Evolutionary conservation across 2,329 filamentous ascomycete genomes (phyloP).

Genomic region (Daldinia sp.): DNA sequence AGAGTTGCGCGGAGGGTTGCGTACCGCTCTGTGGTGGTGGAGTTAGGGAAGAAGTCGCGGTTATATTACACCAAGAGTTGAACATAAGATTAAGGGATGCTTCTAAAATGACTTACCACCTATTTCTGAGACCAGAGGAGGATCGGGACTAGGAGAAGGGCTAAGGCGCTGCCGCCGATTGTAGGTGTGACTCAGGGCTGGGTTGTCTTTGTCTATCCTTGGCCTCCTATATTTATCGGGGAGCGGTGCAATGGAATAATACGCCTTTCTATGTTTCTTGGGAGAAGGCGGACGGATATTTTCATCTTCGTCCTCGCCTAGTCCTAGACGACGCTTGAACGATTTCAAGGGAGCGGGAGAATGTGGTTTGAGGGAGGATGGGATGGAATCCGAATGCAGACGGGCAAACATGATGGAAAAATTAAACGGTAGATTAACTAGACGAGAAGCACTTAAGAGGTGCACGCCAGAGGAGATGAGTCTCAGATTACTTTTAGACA

Average conservation of each 20-base stretch:
- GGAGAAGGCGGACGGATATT: conserved; percentile 18
- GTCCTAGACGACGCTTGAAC: conserved; percentile 30
- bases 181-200: conserved; percentile 6
- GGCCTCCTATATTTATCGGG: conserved; percentile 35
- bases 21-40: conserved; percentile 36
- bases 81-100: background rate
- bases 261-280: conserved; percentile 27
- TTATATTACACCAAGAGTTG: background rate
- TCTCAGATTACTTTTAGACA: no score
- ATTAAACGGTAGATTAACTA: background rate
- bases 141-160: conserved; percentile 28
- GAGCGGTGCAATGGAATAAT: conserved; percentile 32
- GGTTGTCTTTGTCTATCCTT: conserved; percentile 17
- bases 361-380: conserved; percentile 10
- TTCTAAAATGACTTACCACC: conserved; percentile 27
- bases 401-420: conserved; percentile 24
- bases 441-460: background rate
- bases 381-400: conserved; percentile 11
- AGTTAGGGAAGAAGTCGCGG: background rate
- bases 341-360: conserved; percentile 14
- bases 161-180: conserved; percentile 27
- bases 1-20: conserved; percentile 39
- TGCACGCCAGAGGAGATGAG: no score
- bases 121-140: conserved; percentile 34
- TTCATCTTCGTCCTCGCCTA: conserved; percentile 19